phyloP scores from a whole-genome alignment of 768 basidiomycete genomes.

The Antrodiella citrinella region DNA sequence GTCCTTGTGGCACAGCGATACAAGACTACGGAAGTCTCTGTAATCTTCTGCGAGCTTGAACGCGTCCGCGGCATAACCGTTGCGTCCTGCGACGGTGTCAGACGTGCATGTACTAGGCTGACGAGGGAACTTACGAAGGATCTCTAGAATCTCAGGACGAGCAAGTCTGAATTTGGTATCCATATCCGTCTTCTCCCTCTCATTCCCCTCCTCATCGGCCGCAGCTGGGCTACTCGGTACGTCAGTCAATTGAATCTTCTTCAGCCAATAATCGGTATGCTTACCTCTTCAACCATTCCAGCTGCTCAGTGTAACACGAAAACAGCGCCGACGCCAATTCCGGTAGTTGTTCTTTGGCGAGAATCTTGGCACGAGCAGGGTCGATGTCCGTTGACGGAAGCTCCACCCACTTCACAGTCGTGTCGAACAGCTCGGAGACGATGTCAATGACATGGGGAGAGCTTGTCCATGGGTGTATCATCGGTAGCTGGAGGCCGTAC shows the following conservation, averaged over 20 bases:
- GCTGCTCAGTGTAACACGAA: constrained; percentile 55
- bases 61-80: constrained; percentile 60
- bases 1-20: constrained; percentile 70
- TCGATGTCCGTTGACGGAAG: constrained; percentile 24
- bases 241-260: too few relatives aligned
- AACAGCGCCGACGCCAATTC: constrained; percentile 58
- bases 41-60: constrained; percentile 83
- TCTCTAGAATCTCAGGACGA: constrained; percentile 71
- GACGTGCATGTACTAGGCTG: background rate
- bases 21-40: constrained; percentile 79
- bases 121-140: constrained; percentile 52
- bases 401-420: constrained; percentile 45
- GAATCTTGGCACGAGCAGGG: constrained; percentile 22
- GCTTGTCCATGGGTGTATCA: constrained; percentile 82
- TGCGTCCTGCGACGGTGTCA: constrained; percentile 39
- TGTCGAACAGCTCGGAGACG: constrained; percentile 62
- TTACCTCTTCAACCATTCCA: constrained; percentile 63
- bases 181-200: constrained; percentile 51
- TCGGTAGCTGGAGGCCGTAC: constrained; percentile 70
- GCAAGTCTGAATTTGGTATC: constrained; percentile 61
- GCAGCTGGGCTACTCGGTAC: constrained; percentile 42
- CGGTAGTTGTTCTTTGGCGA: constrained; percentile 49
- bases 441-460: constrained; percentile 57
- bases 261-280: too few relatives aligned
- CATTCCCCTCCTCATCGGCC: constrained; percentile 37